Conservation (phyloP, 2,329 filamentous ascomycete species). For the Apiospora rasikravindrae region DNA sequence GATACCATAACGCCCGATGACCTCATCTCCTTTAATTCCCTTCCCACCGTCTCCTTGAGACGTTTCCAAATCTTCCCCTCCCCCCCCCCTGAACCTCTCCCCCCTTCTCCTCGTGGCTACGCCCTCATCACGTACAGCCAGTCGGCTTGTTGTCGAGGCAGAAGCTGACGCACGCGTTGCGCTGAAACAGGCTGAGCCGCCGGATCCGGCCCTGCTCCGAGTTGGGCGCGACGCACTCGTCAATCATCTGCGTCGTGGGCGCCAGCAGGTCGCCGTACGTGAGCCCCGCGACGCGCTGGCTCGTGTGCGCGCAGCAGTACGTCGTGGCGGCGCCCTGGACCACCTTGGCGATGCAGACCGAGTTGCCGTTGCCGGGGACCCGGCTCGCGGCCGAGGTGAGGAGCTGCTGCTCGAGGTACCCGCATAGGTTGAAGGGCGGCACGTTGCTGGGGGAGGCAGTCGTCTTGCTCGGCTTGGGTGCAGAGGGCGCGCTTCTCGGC, state of each 20-base stretch:
- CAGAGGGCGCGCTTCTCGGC: not conserved
- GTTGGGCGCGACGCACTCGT: not conserved
- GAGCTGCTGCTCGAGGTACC: not conserved
- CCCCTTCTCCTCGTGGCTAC: not conserved
- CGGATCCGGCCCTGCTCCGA: not conserved
- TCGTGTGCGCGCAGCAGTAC: not conserved
- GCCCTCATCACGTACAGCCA: not conserved
- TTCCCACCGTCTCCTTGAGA: not conserved
- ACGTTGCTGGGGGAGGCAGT: not conserved
- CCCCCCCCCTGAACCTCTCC: not conserved
- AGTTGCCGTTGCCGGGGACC: not conserved
- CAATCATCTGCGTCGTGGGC: not conserved
- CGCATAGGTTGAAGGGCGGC: not conserved
- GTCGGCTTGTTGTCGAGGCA: not conserved
- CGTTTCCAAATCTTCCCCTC: not conserved
- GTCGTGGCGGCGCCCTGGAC: not conserved
- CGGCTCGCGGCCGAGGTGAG: accelerated
- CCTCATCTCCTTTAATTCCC: not conserved
- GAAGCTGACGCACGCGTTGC: not conserved
- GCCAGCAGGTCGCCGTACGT: not conserved
- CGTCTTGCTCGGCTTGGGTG: not conserved
- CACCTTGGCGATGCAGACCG: not conserved
- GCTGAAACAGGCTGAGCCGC: not conserved
- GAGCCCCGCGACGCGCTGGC: not conserved
- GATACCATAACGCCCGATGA: not conserved